Evolutionary conservation across 352 stramenopile genomes (phyloP), one percentile per base, ranked within the genome.

Genomic region (Phytophthora rubi): DNA sequence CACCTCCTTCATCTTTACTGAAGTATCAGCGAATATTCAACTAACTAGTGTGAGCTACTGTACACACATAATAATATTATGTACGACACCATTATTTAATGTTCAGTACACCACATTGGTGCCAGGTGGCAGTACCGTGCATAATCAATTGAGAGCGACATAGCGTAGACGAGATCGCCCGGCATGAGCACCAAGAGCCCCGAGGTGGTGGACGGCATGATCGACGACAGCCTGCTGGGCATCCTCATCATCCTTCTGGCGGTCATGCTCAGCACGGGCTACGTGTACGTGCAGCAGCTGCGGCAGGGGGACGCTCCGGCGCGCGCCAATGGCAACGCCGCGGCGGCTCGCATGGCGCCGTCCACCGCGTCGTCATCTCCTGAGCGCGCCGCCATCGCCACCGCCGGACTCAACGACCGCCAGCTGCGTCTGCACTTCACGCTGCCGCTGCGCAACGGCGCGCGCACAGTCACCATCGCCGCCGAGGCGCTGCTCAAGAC

Each of bases 191-290:
- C 71, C 30, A 79, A 80, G 61, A 79, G 70, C 62, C 70, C 76
- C 47, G 80, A 89, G 45, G 70, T 85, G 10, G 60, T 87, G 45
- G 81, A 89, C 65, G 63, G 65, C 39, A 79, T 88, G 73, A 77
- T 88, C 59, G 83, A 91, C 72, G 86, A 93, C 70, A 89, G 81
- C 64, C 77, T 86, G 53, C 65, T 93, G 53, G 83, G 82, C 58
- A 77, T 92, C 59, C 71, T 93, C 37, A 75, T 93, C 63, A 73
- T 93, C 55, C 70, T 93, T 37, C 78, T 93, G 32, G 79, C 91
- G 9, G 75, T 93, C 37, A 75, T 91, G 68, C 68, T 91, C 35
- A 89, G 82, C 65, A 91, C 86, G 0, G 87, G 86, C 51, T 93
- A 93, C 72, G 80, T 93, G 12, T 90, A 89, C 58, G 47, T 89